Evolutionary conservation across 495 filamentous ascomycete genomes (phyloP).

Genomic region (Oleoguttula mirabilis): DNA sequence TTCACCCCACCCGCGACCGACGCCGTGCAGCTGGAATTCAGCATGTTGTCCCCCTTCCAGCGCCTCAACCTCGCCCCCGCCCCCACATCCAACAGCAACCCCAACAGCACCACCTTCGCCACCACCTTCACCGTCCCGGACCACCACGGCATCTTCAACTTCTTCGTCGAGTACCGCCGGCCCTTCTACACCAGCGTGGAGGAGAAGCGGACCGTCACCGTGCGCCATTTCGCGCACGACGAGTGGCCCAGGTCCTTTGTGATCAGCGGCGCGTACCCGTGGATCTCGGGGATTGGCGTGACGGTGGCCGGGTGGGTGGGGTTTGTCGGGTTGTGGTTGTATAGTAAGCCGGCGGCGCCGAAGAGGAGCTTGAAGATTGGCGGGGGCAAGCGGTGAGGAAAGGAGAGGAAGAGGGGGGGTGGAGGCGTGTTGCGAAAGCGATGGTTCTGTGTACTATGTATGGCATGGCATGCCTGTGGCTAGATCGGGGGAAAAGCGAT

Average conservation of each 20-base stretch:
- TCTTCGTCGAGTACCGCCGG: constrained; percentile 89
- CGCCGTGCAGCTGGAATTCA: constrained; percentile 83
- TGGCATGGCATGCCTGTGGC: no score
- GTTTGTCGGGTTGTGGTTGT: constrained; percentile 85
- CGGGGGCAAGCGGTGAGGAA: no score
- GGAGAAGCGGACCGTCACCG: constrained; percentile 88
- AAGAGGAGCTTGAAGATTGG: constrained; percentile 51
- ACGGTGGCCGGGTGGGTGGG: constrained; percentile 74
- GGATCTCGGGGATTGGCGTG: constrained; percentile 78
- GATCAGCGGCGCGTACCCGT: constrained; percentile 87
- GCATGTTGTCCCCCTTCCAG: constrained; percentile 97
- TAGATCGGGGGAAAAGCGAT: no score
- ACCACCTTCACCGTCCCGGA: constrained; percentile 73
- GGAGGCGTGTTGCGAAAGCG: no score
- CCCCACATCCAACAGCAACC: constrained; percentile 34
- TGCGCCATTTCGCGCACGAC: constrained; percentile 91
- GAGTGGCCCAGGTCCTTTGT: constrained; percentile 86
- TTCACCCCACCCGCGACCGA: constrained; percentile 59
- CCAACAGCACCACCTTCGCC: constrained; percentile 61
- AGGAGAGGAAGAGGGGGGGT: no score
- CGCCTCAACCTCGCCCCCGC: constrained; percentile 61
- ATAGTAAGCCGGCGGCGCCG: constrained; percentile 35
- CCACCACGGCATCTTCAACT: constrained; percentile 97
- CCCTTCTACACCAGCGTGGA: constrained; percentile 82
- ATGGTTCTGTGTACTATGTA: no score